These are phyloP conservation scores for Cucumis sativus DNA, from an alignment of 306 rosid genomes.

Conservation along the genomic window Cucumber_9930_V3 NC_026655.2:28210001-28210500, in stretches of 20 bases:
- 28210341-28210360: constrained; percentile 45
- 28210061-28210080: too few relatives aligned
- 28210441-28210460: constrained; percentile 11
- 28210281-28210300: neutral
- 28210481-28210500: constrained; percentile 55
- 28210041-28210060: too few relatives aligned
- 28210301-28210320: constrained; percentile 5
- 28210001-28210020: too few relatives aligned
- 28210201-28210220: neutral
- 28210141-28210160: too few relatives aligned
- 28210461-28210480: constrained; percentile 5
- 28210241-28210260: neutral
- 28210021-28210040: too few relatives aligned
- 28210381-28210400: constrained; percentile 76
- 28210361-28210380: constrained; percentile 81
- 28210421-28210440: constrained; percentile 9
- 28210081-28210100: too few relatives aligned
- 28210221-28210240: neutral
- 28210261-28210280: neutral
- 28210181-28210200: too few relatives aligned
- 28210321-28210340: constrained; percentile 68
- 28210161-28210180: neutral
- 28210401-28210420: constrained; percentile 46
- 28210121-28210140: too few relatives aligned
- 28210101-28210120: too few relatives aligned